Evolutionary conservation across 2,329 filamentous ascomycete species (phyloP).

Genomic region (Geosmithia putterillii): DNA sequence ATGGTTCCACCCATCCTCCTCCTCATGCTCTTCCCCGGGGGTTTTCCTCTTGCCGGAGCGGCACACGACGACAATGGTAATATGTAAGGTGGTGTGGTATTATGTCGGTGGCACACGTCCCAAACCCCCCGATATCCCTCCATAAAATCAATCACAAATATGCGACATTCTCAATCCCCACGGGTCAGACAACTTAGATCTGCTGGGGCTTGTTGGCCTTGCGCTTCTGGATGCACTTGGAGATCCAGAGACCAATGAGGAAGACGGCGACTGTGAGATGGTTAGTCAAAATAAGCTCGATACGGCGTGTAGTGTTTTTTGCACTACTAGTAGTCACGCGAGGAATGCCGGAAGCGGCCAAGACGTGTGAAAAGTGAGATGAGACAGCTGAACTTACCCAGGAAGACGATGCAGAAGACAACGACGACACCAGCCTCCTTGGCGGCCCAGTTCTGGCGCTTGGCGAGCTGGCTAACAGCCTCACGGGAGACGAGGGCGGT

Average conservation of each 20-base stretch:
- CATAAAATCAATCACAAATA: not conserved
- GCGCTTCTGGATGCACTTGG: constrained; percentile 18
- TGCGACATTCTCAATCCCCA: not conserved
- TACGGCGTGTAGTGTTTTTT: no score
- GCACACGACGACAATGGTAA: no score
- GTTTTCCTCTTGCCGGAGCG: no score
- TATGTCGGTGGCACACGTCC: no score
- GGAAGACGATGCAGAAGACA: constrained; percentile 29
- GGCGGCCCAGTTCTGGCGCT: constrained; percentile 27
- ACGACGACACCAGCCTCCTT: constrained; percentile 26
- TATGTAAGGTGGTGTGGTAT: no score
- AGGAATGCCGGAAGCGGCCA: no score
- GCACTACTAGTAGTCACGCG: no score
- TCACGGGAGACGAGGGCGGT: constrained; percentile 21
- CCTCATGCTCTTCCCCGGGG: no score
- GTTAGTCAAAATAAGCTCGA: no score
- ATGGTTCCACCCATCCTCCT: no score
- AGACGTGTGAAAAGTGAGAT: no score
- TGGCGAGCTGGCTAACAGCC: constrained; percentile 22
- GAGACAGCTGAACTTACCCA: constrained; percentile 23
- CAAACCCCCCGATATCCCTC: not conserved
- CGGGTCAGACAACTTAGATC: constrained; percentile 5
- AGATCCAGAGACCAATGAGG: constrained; percentile 16
- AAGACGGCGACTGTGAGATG: constrained; percentile 16
- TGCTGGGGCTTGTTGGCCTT: constrained; percentile 17